Evolutionary conservation across 202 grass and related monocot species (phyloP).

Genomic region (Panicum hallii): DNA sequence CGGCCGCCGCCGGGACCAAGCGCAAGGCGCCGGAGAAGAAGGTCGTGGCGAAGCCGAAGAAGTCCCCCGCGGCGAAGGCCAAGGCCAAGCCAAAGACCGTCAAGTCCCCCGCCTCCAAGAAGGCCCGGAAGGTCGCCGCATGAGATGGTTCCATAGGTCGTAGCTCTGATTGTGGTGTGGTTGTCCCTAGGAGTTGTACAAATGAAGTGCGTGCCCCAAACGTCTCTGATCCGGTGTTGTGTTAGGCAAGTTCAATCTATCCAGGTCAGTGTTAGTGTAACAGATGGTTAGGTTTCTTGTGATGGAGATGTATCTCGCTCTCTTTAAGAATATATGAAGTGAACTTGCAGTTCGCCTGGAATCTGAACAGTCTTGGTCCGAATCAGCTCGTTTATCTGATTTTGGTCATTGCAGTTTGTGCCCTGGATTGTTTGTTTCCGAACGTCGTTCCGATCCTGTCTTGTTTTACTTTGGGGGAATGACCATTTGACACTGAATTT

Average conservation of each 20-base stretch:
- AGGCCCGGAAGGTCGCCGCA: constrained; percentile 36
- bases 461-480: background rate
- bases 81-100: constrained; percentile 76
- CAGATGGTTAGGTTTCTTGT: background rate
- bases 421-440: no score
- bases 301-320: background rate
- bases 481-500: background rate
- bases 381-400: no score
- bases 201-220: background rate
- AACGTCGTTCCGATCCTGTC: no score
- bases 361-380: background rate
- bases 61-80: constrained; percentile 50
- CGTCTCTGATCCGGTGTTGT: background rate
- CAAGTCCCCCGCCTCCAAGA: constrained; percentile 52
- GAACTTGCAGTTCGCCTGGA: background rate
- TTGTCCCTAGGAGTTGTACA: constrained; percentile 37
- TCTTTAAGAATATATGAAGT: background rate
- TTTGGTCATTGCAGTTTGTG: no score
- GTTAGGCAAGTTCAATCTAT: constrained; percentile 3
- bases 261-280: background rate
- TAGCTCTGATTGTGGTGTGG: constrained; percentile 15
- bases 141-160: constrained; percentile 20
- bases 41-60: constrained; percentile 55
- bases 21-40: constrained; percentile 61
- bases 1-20: constrained; percentile 37